Conservation (phyloP, 2,329 filamentous ascomycete species). For the Sclerotinia sclerotiorum region DNA sequence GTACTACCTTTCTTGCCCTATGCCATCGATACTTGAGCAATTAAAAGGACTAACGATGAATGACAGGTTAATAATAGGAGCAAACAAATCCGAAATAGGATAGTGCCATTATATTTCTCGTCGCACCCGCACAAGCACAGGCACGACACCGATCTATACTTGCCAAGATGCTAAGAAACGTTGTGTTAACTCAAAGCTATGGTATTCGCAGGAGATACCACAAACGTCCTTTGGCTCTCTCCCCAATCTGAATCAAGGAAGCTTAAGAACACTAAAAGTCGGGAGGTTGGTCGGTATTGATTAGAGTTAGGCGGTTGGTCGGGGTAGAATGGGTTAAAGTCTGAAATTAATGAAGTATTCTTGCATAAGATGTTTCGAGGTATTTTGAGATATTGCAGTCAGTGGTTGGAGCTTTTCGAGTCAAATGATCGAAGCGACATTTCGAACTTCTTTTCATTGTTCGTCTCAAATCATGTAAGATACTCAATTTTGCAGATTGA, state of each 20-base stretch:
- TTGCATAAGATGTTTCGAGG: conserved; percentile 5
- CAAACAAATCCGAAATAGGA: conserved; percentile 4
- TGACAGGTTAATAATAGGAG: conserved; percentile 23
- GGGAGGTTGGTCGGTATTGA: background rate
- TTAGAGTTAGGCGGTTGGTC: background rate
- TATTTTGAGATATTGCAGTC: conserved; percentile 10
- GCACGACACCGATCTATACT: conserved; percentile 11
- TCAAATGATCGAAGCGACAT: background rate
- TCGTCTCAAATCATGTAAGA: conserved; percentile 16
- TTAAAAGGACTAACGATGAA: background rate
- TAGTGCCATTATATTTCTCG: background rate
- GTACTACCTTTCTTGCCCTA: background rate
- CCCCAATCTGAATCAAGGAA: background rate
- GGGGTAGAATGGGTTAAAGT: background rate
- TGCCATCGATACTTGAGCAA: background rate
- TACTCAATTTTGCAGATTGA: background rate
- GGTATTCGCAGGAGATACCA: conserved; percentile 6
- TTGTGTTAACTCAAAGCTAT: conserved; percentile 17
- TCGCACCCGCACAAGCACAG: conserved; percentile 5
- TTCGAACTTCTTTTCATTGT: background rate
- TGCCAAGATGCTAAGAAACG: conserved; percentile 5
- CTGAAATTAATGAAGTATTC: conserved; percentile 11
- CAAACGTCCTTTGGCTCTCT: background rate
- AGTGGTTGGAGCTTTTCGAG: conserved; percentile 6
- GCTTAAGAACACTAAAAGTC: background rate